Base-by-base conservation (phyloP, 2,329 filamentous ascomycete genomes). In the Monilinia laxa region DNA sequence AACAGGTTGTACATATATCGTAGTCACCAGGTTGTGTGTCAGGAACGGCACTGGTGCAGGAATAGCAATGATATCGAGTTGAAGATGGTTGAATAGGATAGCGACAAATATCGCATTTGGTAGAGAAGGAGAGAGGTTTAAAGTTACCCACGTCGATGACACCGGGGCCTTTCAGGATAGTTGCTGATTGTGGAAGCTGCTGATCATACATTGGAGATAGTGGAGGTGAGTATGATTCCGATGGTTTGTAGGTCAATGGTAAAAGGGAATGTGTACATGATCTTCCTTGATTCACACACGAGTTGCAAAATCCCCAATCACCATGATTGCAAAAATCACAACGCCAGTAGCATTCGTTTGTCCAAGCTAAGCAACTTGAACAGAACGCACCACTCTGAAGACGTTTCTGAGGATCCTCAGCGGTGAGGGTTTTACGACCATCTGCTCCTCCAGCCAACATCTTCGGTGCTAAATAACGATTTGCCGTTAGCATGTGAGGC, bases 291-390 rank as follows among this genome's bases (percentile, higher is more conserved):
- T 94, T 93, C 40, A 97, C 92, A 71, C 94, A 98, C 68, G 84
- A 80, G 73, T 93, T 92, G 79, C 94, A 98, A 76, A 92, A 97
- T 0, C 94, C 94, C 93, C 93, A 98, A 75, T 96, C 93, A 6
- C 92, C 94, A 69, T 95, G 88, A 73, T 97, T 97, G 79, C 94
- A 98, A 35, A 84, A 77, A 68, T 90, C 87, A 77, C 94, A 98
- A 69, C 91, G 88, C 94, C 93, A 98, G 78, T 91, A 96, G 78
- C 92, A 95, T 62, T 89, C 85, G 73, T 96, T 93, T 0, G 92
- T 85, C 81, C 87, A 90, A 0, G 84, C 81, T 23, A 84, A 81
- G 76, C 94, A 97, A 58, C 85, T 84, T 49, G 90, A 87, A 76
- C 94, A 98, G 77, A 97, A 97, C 7, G 91, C 88, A 25, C 94